phyloP scores from a whole-genome alignment of 2,329 filamentous ascomycete genomes.

The Alternaria sp. region DNA sequence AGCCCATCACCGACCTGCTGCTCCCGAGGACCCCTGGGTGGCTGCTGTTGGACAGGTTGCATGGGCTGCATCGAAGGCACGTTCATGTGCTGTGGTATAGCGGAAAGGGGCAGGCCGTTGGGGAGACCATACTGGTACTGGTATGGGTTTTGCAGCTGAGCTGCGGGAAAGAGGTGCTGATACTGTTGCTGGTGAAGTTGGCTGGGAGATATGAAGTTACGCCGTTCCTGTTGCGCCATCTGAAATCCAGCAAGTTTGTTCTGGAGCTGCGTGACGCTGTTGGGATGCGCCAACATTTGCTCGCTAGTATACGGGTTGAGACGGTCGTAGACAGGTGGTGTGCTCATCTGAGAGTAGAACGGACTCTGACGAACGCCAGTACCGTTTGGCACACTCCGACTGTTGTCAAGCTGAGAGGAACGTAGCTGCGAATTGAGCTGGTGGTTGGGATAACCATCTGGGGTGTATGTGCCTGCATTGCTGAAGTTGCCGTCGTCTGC shows the following conservation, averaged over 20 bases:
- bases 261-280: slow-evolving; percentile 55
- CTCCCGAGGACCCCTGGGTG: slow-evolving; percentile 57
- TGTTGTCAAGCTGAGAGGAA: slow-evolving; percentile 49
- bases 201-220: slow-evolving; percentile 40
- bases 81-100: slow-evolving; percentile 41
- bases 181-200: slow-evolving; percentile 43
- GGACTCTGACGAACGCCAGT: slow-evolving; percentile 54
- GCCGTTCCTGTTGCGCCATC: slow-evolving; percentile 49
- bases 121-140: slow-evolving; percentile 44
- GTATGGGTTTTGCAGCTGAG: slow-evolving; percentile 46
- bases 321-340: slow-evolving; percentile 53
- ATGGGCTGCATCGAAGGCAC: slow-evolving; percentile 45
- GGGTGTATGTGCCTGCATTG: slow-evolving; percentile 40
- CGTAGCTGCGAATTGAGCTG: slow-evolving; percentile 46
- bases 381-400: slow-evolving; percentile 53
- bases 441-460: slow-evolving; percentile 42
- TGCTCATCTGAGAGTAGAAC: slow-evolving; percentile 56
- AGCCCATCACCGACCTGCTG: slow-evolving; percentile 58
- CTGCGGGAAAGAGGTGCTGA: slow-evolving; percentile 44
- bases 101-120: slow-evolving; percentile 45
- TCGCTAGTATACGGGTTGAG: slow-evolving; percentile 52
- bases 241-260: slow-evolving; percentile 58
- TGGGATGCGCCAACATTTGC: slow-evolving; percentile 50
- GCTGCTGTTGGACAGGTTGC: slow-evolving; percentile 47
- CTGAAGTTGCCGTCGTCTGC: slow-evolving; percentile 26